Conservation (phyloP, 495 filamentous ascomycete genomes). For the Arthonia radiata region DNA sequence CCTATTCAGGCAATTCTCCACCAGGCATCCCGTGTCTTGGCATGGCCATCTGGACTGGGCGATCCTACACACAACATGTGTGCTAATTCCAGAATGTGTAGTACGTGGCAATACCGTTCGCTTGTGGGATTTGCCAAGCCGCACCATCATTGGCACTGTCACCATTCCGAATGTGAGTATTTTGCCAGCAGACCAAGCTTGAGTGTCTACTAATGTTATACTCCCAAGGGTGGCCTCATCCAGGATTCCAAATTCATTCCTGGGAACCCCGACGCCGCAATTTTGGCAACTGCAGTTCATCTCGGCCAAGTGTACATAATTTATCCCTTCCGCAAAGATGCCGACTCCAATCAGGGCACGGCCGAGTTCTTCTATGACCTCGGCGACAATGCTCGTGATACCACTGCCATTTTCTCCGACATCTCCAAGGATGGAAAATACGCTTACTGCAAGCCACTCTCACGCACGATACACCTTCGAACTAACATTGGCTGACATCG, state of each 20-base stretch:
- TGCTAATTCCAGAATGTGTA: too few relatives aligned
- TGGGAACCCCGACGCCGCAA: constrained; percentile 30
- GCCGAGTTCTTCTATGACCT: constrained; percentile 33
- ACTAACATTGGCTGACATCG: background rate
- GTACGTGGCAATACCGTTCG: constrained; percentile 29
- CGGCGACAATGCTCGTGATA: constrained; percentile 27
- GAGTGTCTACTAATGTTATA: background rate
- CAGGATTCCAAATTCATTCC: constrained; percentile 45
- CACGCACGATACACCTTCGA: background rate
- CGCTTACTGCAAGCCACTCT: constrained; percentile 17
- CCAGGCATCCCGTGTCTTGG: too few relatives aligned
- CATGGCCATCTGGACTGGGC: too few relatives aligned
- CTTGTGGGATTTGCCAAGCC: constrained; percentile 27
- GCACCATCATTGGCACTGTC: constrained; percentile 32
- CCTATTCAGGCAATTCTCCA: too few relatives aligned
- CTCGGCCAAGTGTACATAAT: constrained; percentile 40
- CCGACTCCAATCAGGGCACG: constrained; percentile 27
- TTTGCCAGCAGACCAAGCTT: background rate
- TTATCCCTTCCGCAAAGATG: constrained; percentile 30
- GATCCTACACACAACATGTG: too few relatives aligned
- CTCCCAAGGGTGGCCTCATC: constrained; percentile 26
- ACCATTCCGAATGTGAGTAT: constrained; percentile 33
- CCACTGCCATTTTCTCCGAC: constrained; percentile 35
- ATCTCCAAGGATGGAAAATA: constrained; percentile 32
- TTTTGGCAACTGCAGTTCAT: constrained; percentile 34